Evolutionary conservation across 2,329 filamentous ascomycete genomes (phyloP).

Genomic region (Pyrenophora seminiperda): DNA sequence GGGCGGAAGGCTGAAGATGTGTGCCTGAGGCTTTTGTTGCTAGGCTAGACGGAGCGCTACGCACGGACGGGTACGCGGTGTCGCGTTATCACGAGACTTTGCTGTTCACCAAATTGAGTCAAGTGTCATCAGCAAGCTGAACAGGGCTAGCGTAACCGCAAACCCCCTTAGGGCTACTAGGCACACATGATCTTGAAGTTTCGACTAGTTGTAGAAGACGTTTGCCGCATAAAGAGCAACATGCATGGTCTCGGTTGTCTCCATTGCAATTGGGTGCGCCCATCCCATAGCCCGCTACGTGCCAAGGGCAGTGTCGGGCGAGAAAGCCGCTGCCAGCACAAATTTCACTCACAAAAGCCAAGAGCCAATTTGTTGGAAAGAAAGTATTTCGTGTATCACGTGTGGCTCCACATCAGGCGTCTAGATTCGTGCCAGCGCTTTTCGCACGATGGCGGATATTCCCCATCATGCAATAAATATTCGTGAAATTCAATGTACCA

Average conservation of each 20-base stretch:
- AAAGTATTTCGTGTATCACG: slow-evolving; percentile 11
- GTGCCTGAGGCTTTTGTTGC: slow-evolving; percentile 32
- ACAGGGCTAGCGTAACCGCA: no score
- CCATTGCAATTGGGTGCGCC: no score
- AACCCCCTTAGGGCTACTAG: no score
- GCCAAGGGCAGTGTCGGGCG: no score
- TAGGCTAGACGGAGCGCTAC: slow-evolving; percentile 7
- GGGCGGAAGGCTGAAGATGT: slow-evolving; percentile 21
- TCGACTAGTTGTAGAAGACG: no score
- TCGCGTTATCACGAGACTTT: slow-evolving; percentile 31
- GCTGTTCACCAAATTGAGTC: slow-evolving; percentile 2
- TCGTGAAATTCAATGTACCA: slow-evolving; percentile 44
- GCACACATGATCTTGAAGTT: no score
- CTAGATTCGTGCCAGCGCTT: slow-evolving; percentile 41
- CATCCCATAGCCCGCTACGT: no score
- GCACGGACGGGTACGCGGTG: slow-evolving; percentile 21
- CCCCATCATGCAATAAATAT: slow-evolving; percentile 46
- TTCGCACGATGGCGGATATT: slow-evolving; percentile 43
- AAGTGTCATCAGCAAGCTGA: not conserved
- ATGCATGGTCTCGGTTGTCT: no score
- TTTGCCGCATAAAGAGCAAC: no score
- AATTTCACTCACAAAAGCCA: not conserved
- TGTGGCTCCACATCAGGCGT: slow-evolving; percentile 28
- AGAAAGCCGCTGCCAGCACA: no score
- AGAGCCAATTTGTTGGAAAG: not conserved